Percentiles rank a stretch among this genome's conserved stretches.
Conservation (phyloP, 1,284 basidiomycete genomes). For the Coniophora puteana region DNA sequence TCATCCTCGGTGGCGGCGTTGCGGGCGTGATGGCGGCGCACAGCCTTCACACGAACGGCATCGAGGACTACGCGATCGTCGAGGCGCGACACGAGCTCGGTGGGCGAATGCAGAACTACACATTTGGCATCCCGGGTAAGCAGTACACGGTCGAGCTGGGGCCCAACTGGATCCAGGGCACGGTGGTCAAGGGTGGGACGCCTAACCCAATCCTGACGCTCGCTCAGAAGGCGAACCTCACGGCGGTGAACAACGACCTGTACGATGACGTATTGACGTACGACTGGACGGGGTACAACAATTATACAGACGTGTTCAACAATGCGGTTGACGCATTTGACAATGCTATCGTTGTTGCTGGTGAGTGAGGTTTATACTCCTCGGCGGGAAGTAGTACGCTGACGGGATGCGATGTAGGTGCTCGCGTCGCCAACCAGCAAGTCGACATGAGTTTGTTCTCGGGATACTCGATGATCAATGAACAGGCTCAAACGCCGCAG, state of each 20-base stretch:
- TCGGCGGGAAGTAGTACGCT: too few relatives aligned
- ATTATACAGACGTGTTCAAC: conserved; percentile 43
- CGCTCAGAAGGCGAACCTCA: conserved; percentile 52
- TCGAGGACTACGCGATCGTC: conserved; percentile 57
- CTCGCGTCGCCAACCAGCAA: conserved; percentile 21
- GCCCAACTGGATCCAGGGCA: conserved; percentile 73
- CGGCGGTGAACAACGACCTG: conserved; percentile 43
- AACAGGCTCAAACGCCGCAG: conserved; percentile 37
- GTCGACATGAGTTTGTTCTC: conserved; percentile 48
- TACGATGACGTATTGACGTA: conserved; percentile 49
- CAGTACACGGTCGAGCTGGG: conserved; percentile 54
- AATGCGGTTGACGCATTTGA: conserved; percentile 37
- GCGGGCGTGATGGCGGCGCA: conserved; percentile 65
- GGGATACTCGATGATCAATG: conserved; percentile 46
- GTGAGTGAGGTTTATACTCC: conserved; percentile 27
- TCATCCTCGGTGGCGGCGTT: conserved; percentile 63
- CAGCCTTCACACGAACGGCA: conserved; percentile 52
- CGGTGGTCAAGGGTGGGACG: conserved; percentile 45
- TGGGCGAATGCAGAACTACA: conserved; percentile 50
- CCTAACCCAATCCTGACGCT: conserved; percentile 61
- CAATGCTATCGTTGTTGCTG: conserved; percentile 39
- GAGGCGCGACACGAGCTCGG: conserved; percentile 60
- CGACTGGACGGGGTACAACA: conserved; percentile 42
- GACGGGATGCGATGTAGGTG: too few relatives aligned
- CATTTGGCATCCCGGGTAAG: conserved; percentile 36